Percentiles rank a stretch among this genome's conserved stretches.
These are phyloP conservation scores for Cairneyella variabilis DNA, from an alignment of 495 filamentous ascomycete species.

Conservation along the genomic window DNA sequence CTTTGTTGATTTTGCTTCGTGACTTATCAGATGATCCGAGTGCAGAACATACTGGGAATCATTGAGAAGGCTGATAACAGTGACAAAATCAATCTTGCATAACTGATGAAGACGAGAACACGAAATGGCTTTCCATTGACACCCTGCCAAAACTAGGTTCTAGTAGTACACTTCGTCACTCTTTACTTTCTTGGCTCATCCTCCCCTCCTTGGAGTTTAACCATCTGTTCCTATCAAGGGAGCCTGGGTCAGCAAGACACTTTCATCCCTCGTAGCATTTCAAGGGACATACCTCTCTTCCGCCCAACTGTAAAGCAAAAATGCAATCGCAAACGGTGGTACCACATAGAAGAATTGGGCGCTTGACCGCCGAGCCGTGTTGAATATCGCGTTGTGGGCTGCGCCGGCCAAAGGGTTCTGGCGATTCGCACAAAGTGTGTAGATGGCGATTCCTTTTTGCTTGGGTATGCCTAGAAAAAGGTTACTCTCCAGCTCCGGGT, in stretches of 20 bases:
- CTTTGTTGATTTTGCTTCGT: no score
- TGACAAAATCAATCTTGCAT: no score
- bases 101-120: no score
- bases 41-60: no score
- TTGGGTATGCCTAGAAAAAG: not conserved
- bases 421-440: conserved; percentile 58
- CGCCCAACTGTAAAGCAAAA: conserved; percentile 61
- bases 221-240: conserved; percentile 59
- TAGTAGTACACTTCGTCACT: no score
- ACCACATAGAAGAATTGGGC: conserved; percentile 60
- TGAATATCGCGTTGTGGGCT: conserved; percentile 58
- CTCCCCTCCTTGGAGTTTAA: conserved; percentile 65
- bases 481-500: not conserved
- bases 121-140: no score
- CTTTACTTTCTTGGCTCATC: no score
- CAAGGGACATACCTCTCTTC: conserved; percentile 1
- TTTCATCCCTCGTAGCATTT: no score
- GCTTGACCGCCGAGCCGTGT: conserved; percentile 48
- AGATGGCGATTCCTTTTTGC: conserved; percentile 57
- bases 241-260: no score
- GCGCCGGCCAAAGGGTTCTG: conserved; percentile 60
- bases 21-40: no score
- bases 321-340: conserved; percentile 63
- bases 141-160: no score
- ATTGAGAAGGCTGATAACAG: no score